Base-by-base conservation (phyloP, 2,329 filamentous ascomycete genomes). In the Torrubiella hemipterigena region DNA sequence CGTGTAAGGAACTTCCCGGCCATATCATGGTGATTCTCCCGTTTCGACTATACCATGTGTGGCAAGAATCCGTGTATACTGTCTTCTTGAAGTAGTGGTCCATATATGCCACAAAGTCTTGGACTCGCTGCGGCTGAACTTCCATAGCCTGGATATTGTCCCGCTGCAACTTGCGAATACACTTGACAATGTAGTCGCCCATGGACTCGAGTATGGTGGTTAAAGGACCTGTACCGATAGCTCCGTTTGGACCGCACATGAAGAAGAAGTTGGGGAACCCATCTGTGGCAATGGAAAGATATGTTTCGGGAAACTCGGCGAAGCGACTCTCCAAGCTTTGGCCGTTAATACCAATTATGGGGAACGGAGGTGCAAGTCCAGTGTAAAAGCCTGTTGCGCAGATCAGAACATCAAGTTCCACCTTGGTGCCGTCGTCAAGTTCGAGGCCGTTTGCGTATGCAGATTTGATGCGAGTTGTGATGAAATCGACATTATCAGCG, bases 21-120 rank as follows among this genome's bases (percentile, higher is more conserved):
- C 61, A 63, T 18, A 63, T 43, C 2, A 55, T 59, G 15, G 52
- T 51, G 30, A 63, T 49, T 30, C 51, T 47, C 29, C 56, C 42
- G 6, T 55, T 58, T 7, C 41, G 44, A 16, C 55, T 63, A 43
- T 71, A 73, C 67, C 67, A 72, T 31, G 61, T 66, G 35, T 58
- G 58, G 44, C 67, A 72, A 8, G 48, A 43, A 25, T 61, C 61
- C 6, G 53, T 48, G 44, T 65, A 68, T 3, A 67, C 63, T 0
- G 61, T 65, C 4, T 52, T 44, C 38, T 57, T 52, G 42, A 69
- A 65, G 39, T 68, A 65, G 30, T 56, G 54, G 26, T 59, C 53
- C 19, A 59, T 55, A 42, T 63, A 69, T 17, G 50, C 54, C 22
- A 50, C 51, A 40, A 66, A 70, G 37, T 68, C 64, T 15, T 54